Percentiles rank a stretch among this genome's conserved stretches.
Conservation (phyloP, 148 eudicot genomes). For the Vaccinium darrowii region DNA sequence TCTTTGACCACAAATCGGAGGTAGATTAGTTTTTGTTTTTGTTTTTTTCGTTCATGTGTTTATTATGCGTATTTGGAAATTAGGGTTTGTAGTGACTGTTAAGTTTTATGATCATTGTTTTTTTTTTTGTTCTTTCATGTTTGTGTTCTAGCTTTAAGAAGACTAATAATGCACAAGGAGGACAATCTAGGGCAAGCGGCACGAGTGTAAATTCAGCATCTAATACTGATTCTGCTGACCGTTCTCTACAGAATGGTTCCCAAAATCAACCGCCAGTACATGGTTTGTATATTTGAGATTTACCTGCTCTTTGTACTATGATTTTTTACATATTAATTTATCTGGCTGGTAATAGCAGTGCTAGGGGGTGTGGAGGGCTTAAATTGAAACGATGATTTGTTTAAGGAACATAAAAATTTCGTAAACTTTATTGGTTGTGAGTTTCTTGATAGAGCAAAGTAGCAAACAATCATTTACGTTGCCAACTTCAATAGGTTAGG, state of each 20-base stretch:
- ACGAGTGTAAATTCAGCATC: slow-evolving; percentile 37
- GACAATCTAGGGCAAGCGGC: slow-evolving; percentile 45
- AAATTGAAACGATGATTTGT: not conserved
- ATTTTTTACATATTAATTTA: not conserved
- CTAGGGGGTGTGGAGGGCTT: too few species aligned
- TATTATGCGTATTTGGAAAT: not conserved
- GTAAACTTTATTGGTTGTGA: not conserved
- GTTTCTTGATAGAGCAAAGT: too few species aligned
- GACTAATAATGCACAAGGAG: slow-evolving; percentile 61
- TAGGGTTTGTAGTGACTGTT: slow-evolving; percentile 21
- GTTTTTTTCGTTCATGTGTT: not conserved
- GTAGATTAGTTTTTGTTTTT: slow-evolving; percentile 16
- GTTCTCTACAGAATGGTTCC: slow-evolving; percentile 59
- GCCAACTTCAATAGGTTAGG: too few species aligned
- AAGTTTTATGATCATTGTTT: not conserved
- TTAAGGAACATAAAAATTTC: not conserved
- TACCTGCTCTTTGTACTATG: not conserved
- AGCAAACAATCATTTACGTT: too few species aligned
- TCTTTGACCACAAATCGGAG: slow-evolving; percentile 37
- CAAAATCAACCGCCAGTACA: slow-evolving; percentile 44
- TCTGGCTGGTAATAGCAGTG: not conserved
- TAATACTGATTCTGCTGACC: slow-evolving; percentile 31
- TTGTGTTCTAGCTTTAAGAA: slow-evolving; percentile 53
- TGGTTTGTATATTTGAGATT: slow-evolving; percentile 39
- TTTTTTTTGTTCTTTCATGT: slow-evolving; percentile 12